Evolutionary conservation across 2,329 filamentous ascomycete species (phyloP), one percentile per base, ranked within the genome.

Genomic region (Colletotrichum camelliae): DNA sequence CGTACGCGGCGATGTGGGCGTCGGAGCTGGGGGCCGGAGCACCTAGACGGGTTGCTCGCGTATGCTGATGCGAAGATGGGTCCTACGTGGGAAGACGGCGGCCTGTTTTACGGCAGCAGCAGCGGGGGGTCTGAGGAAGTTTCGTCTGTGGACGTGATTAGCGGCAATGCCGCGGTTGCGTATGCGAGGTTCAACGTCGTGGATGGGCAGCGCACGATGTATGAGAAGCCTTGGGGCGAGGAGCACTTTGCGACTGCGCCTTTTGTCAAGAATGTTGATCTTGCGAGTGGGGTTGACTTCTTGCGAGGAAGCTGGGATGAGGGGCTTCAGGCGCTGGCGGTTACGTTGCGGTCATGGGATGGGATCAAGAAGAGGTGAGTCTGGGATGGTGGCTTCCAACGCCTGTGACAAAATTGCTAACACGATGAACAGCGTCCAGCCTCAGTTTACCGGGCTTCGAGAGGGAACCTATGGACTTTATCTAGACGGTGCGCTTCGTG

Each of bases 141-240:
- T 78, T 77, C 4, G 76, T 80, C 7, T 80, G 80, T 85, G 70
- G 84, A 86, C 31, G 83, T 84, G 1, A 84, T 82, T 24, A 79
- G 83, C 0, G 83, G 85, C 0, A 86, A 86, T 72, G 80, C 80
- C 1, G 80, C 77, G 0, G 81, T 86, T 70, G 84, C 80, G 1
- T 86, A 86, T 61, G 80, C 80, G 7, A 77, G 84, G 24, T 76
- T 85, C 24, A 85, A 86, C 72, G 81, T 86, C 13, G 68, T 77
- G 6, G 80, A 84, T 73, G 84, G 85, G 15, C 82, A 83, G 79
- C 82, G 80, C 77, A 82, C 70, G 48, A 83, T 85, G 80, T 86
- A 79, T 78, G 82, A 83, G 35, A 24, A 72, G n/a, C 82, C 83
- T 1, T 83, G 82, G 80, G 80, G 78, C 1, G 68, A 66, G 16